Evolutionary conservation across 441 rosid genomes (phyloP).

Genomic region (Francoa sonchifolia): DNA sequence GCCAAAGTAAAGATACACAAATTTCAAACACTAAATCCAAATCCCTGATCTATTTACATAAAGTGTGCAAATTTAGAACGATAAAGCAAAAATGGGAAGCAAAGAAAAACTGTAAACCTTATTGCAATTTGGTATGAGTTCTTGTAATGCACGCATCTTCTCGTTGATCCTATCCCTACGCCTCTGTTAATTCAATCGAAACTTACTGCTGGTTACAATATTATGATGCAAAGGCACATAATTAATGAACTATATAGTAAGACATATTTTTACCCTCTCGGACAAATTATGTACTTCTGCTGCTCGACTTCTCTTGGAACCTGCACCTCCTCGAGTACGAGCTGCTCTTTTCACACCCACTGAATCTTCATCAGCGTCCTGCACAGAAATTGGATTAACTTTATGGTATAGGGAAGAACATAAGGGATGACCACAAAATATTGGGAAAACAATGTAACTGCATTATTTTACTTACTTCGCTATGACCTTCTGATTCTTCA

Average conservation of each 20-base stretch:
- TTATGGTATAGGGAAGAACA: conserved; percentile 3
- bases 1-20: too few species aligned
- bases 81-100: conserved; percentile 1
- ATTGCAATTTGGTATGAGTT: conserved; percentile 86
- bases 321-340: conserved; percentile 26
- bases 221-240: not conserved
- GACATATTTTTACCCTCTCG: conserved; percentile 52
- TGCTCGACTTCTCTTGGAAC: conserved; percentile 74
- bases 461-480: conserved; percentile 43
- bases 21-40: not conserved
- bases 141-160: conserved; percentile 87
- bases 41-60: not conserved
- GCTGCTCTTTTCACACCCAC: conserved; percentile 34
- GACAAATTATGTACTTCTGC: conserved; percentile 94
- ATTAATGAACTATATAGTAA: conserved; percentile 2
- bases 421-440: not conserved
- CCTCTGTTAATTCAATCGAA: conserved; percentile 33
- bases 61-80: not conserved
- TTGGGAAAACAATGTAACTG: not conserved
- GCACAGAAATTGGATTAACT: conserved; percentile 9
- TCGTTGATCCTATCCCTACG: conserved; percentile 84
- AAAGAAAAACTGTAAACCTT: conserved; percentile 33
- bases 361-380: conserved; percentile 72
- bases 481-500: conserved; percentile 48
- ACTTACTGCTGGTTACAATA: conserved; percentile 9